Conservation (phyloP, 345 rosid species). For the Linum lewisii region DNA sequence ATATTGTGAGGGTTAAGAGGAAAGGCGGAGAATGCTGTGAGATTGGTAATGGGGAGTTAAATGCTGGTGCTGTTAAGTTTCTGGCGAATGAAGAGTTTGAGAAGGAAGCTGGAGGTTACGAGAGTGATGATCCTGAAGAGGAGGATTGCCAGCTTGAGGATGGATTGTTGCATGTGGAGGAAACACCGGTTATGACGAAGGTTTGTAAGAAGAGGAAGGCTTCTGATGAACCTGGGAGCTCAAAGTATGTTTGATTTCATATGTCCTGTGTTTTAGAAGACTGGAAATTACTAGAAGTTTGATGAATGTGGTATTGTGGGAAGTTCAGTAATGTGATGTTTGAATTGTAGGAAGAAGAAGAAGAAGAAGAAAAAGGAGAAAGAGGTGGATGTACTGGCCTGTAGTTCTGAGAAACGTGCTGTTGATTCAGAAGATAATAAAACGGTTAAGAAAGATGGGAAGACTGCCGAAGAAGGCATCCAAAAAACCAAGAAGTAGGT, state of each 20-base stretch:
- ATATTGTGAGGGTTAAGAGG: slow-evolving; percentile 51
- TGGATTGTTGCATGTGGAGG: slow-evolving; percentile 12
- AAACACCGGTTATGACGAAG: slow-evolving; percentile 24
- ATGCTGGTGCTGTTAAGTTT: slow-evolving; percentile 24
- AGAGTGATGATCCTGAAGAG: slow-evolving; percentile 47
- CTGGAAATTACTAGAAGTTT: neutral
- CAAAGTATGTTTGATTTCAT: slow-evolving; percentile 41
- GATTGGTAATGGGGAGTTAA: slow-evolving; percentile 27
- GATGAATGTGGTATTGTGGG: slow-evolving; percentile 19
- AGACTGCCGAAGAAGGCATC: slow-evolving; percentile 16
- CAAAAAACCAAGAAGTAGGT: slow-evolving; percentile 29
- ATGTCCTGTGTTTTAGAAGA: neutral
- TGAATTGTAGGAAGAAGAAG: slow-evolving; percentile 55
- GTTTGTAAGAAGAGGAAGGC: slow-evolving; percentile 72
- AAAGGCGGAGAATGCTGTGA: slow-evolving; percentile 31
- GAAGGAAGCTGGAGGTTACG: slow-evolving; percentile 51
- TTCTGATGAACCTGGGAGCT: slow-evolving; percentile 37
- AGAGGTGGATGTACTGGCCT: slow-evolving; percentile 33
- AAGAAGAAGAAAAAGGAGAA: slow-evolving; percentile 21
- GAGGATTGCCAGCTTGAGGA: slow-evolving; percentile 24
- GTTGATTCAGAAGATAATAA: slow-evolving; percentile 20
- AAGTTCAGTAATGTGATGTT: neutral
- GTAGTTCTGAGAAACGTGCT: slow-evolving; percentile 30
- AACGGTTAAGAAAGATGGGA: slow-evolving; percentile 23
- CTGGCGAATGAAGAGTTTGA: slow-evolving; percentile 61